Evolutionary conservation across 2,329 filamentous ascomycete species (phyloP).

Genomic region (Venturia pyrina): DNA sequence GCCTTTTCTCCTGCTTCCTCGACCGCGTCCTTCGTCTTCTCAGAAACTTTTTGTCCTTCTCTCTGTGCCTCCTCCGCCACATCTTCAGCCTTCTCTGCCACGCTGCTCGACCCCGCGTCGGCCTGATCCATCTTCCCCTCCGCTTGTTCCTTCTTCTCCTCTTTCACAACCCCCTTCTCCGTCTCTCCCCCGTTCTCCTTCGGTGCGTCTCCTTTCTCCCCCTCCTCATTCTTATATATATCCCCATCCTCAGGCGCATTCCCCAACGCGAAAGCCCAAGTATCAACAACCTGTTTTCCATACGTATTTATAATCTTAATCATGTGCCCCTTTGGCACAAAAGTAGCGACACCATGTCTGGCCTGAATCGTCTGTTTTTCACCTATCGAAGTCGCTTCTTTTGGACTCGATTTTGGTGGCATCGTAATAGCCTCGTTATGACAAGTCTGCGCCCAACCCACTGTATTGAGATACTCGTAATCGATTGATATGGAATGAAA

Average conservation of each 20-base stretch:
- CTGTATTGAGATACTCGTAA: not conserved
- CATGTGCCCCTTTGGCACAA: conserved; percentile 37
- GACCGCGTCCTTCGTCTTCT: conserved; percentile 8
- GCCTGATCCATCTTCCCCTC: conserved; percentile 21
- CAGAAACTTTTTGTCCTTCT: not conserved
- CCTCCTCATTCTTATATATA: conserved; percentile 10
- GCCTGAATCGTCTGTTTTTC: conserved; percentile 38
- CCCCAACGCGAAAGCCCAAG: conserved; percentile 39
- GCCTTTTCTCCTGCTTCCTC: conserved; percentile 3
- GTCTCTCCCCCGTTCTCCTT: conserved; percentile 16
- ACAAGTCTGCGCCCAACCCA: not conserved
- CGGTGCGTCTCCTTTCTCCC: conserved; percentile 10
- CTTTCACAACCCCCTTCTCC: conserved; percentile 14
- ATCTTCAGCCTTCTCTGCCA: conserved; percentile 6
- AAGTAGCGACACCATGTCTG: conserved; percentile 40
- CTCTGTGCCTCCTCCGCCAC: conserved; percentile 11
- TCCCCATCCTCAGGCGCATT: conserved; percentile 27
- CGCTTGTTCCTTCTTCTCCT: conserved; percentile 15
- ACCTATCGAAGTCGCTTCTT: not conserved
- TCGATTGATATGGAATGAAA: too few relatives aligned
- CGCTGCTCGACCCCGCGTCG: conserved; percentile 14
- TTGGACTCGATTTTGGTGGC: not conserved
- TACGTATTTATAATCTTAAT: conserved; percentile 43
- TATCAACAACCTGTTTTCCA: conserved; percentile 40
- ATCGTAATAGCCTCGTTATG: not conserved